Conservation (phyloP, 495 filamentous ascomycete species). For the Aspergillus sclerotioniger region DNA sequence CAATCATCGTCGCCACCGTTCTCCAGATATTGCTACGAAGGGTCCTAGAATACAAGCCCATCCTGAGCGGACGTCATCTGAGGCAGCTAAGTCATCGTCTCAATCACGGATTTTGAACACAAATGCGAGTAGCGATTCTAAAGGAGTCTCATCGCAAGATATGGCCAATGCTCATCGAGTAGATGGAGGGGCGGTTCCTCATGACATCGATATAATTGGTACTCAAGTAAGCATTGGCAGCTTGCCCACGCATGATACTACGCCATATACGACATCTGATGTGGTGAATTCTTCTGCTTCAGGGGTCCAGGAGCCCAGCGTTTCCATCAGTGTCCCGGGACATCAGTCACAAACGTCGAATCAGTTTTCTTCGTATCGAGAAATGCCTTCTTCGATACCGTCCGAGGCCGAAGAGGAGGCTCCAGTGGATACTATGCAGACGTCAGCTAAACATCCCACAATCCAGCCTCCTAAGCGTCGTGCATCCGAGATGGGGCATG, state of each 20-base stretch:
- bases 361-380: conserved; percentile 20
- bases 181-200: conserved; percentile 3
- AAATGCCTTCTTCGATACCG: conserved; percentile 17
- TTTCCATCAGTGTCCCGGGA: conserved; percentile 8
- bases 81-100: conserved; percentile 35
- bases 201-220: conserved; percentile 21
- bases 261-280: conserved; percentile 17
- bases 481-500: conserved; percentile 14
- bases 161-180: conserved; percentile 9
- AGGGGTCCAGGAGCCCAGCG: conserved; percentile 17
- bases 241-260: conserved; percentile 16
- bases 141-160: conserved; percentile 23
- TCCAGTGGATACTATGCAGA: conserved; percentile 4
- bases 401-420: conserved; percentile 7
- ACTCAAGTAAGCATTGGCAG: conserved; percentile 23
- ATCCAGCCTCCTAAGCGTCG: conserved; percentile 16
- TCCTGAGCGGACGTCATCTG: conserved; percentile 22
- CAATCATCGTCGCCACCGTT: conserved; percentile 12
- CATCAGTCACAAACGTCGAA: conserved; percentile 18
- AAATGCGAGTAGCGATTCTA: conserved; percentile 23
- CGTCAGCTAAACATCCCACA: conserved; percentile 4
- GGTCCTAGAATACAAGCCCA: background rate
- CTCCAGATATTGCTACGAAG: conserved; percentile 5
- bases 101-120: conserved; percentile 39
- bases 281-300: conserved; percentile 31